A percentile compares a stretch with the other conserved stretches of the same genome.
These are phyloP conservation scores for Colletotrichum liaoningense DNA, from an alignment of 2,329 filamentous ascomycete species.

Conservation along the genomic window DNA sequence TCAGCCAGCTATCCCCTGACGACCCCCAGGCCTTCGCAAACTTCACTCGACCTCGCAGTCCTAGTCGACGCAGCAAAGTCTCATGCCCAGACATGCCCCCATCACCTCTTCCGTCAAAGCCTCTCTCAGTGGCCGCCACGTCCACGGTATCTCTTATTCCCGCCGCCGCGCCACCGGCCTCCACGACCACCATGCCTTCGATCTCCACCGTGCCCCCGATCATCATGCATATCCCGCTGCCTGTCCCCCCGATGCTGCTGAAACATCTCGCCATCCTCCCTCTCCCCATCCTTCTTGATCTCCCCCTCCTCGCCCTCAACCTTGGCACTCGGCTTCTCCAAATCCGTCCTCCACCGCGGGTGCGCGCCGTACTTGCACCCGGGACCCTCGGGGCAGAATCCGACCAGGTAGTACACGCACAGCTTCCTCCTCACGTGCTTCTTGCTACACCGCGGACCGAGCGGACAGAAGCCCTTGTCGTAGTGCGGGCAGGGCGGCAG, in stretches of 20 bases:
- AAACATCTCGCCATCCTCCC: conserved; percentile 55
- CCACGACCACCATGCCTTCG: conserved; percentile 40
- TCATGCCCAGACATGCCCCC: too few species aligned
- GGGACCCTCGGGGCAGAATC: conserved; percentile 89
- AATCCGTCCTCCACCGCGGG: conserved; percentile 81
- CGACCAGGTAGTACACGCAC: conserved; percentile 88
- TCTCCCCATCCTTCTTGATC: conserved; percentile 64
- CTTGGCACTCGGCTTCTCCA: conserved; percentile 81
- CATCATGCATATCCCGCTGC: conserved; percentile 51
- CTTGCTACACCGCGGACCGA: conserved; percentile 88
- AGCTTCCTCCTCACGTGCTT: conserved; percentile 86
- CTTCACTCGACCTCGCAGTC: too few species aligned
- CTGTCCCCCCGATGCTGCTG: conserved; percentile 44
- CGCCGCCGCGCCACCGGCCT: conserved; percentile 46
- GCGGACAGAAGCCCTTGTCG: conserved; percentile 92
- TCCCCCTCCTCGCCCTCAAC: conserved; percentile 68
- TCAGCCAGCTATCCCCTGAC: background rate
- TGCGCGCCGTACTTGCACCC: conserved; percentile 85
- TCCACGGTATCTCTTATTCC: conserved; percentile 49
- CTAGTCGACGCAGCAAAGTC: background rate
- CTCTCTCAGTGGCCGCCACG: conserved; percentile 31
- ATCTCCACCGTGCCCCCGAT: conserved; percentile 47
- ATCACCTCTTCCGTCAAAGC: background rate
- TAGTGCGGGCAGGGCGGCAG: conserved; percentile 89
- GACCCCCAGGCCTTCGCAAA: too few species aligned